A percentile compares a stretch with the other conserved stretches of the same genome.
These are phyloP conservation scores for Gleditsia sinensis DNA, from an alignment of 306 rosid species.

Conservation along the genomic window DNA sequence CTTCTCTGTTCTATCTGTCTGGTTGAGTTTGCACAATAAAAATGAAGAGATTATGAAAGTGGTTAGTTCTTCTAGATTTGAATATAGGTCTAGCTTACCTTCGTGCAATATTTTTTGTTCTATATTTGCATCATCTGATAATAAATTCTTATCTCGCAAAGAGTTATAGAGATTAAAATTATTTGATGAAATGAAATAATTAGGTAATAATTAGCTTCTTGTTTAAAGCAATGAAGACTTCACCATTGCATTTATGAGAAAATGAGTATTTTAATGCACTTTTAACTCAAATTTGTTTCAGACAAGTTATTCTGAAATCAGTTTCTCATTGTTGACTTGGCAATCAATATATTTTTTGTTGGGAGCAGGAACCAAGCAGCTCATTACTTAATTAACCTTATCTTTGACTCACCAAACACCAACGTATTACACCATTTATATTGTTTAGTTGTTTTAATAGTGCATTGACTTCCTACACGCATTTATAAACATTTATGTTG, in stretches of 20 bases:
- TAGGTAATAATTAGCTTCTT: too few relatives aligned
- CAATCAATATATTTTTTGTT: not conserved
- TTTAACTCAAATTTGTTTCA: not conserved
- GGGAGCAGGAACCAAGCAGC: not conserved
- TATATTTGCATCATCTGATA: too few relatives aligned
- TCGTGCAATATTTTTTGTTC: too few relatives aligned
- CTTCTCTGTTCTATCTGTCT: not conserved
- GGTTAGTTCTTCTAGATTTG: too few relatives aligned
- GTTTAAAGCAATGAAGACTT: not conserved
- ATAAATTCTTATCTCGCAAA: not conserved
- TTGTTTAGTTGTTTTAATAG: not conserved
- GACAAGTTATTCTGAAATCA: conserved; percentile 8
- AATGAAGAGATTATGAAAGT: not conserved
- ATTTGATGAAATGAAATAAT: too few relatives aligned
- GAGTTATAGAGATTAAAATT: too few relatives aligned
- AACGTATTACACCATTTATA: too few relatives aligned
- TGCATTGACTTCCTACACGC: not conserved
- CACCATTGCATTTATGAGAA: conserved; percentile 10
- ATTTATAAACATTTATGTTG: not conserved
- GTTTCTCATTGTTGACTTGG: conserved; percentile 24
- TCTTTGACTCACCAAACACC: too few relatives aligned
- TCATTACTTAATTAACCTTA: conserved; percentile 1
- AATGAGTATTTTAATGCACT: not conserved
- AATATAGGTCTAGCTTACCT: too few relatives aligned
- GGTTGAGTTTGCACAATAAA: not conserved